Conservation (phyloP, 176 grass and related monocot genomes). For the Hordeum marinum region DNA sequence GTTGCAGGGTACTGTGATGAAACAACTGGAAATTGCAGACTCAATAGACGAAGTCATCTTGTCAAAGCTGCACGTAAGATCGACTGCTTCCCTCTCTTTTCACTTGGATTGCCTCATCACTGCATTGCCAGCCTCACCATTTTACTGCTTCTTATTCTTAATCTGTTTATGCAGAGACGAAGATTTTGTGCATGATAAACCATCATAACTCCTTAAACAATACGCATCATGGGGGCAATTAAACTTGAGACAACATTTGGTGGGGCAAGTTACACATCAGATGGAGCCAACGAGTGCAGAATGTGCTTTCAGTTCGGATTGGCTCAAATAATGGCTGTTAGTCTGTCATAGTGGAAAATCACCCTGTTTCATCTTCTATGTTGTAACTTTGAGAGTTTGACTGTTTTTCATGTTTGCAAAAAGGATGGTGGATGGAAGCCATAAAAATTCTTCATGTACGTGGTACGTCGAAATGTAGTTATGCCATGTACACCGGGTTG, state of each 20-base stretch:
- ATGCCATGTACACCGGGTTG: not conserved
- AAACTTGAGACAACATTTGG: conserved; percentile 1
- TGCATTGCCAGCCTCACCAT: not conserved
- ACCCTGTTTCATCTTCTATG: not conserved
- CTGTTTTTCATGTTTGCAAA: not conserved
- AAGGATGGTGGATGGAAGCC: not conserved
- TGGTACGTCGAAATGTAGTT: not conserved
- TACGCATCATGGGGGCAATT: not conserved
- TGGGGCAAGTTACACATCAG: not conserved
- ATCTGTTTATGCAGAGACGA: conserved; percentile 42
- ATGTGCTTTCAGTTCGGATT: not conserved
- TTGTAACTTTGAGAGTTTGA: not conserved
- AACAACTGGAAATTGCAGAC: conserved; percentile 76
- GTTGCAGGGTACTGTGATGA: conserved; percentile 62
- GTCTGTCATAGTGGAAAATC: not conserved
- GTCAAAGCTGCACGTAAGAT: conserved; percentile 52
- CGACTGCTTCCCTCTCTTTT: not conserved
- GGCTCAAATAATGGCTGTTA: not conserved
- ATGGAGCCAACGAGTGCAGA: not conserved
- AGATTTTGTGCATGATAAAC: conserved; percentile 51
- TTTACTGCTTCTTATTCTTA: not conserved
- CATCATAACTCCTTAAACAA: not conserved
- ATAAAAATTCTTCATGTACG: not conserved
- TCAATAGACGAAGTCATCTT: conserved; percentile 69
- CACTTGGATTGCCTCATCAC: not conserved